Conservation (phyloP, 1,284 basidiomycete species). For the Puccinia novopanici region DNA sequence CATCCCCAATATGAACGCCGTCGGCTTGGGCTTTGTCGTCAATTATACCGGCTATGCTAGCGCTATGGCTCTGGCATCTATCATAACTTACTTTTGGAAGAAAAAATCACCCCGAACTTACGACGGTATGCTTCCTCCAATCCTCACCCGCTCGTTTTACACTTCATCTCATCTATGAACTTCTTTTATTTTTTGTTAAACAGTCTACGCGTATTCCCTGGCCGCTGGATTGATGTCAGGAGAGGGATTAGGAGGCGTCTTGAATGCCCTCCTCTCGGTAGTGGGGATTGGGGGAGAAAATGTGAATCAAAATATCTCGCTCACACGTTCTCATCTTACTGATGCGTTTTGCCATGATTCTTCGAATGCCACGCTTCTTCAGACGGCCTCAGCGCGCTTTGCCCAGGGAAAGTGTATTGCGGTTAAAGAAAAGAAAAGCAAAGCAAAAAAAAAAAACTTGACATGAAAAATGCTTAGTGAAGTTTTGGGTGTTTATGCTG, state of each 20-base stretch:
- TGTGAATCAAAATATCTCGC: constrained; percentile 2
- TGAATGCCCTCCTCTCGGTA: constrained; percentile 63
- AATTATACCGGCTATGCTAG: constrained; percentile 64
- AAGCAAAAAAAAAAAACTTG: no score
- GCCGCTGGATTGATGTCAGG: constrained; percentile 69
- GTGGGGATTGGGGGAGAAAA: constrained; percentile 51
- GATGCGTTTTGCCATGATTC: neutral
- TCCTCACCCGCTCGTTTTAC: constrained; percentile 25
- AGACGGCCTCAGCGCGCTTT: constrained; percentile 14
- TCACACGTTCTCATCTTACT: neutral
- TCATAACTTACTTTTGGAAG: constrained; percentile 62
- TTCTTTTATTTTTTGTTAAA: constrained; percentile 49
- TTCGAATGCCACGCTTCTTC: neutral
- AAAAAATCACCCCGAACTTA: constrained; percentile 62
- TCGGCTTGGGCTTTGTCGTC: constrained; percentile 66
- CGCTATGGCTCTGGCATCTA: constrained; percentile 63
- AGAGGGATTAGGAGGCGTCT: constrained; percentile 71
- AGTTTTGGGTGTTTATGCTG: no score
- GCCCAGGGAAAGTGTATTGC: constrained; percentile 11
- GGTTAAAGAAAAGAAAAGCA: no score
- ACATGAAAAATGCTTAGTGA: no score
- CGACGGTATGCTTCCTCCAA: constrained; percentile 57
- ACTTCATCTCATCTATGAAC: neutral
- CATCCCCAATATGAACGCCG: constrained; percentile 70
- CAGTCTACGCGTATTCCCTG: constrained; percentile 68